These are phyloP conservation scores for Papiliotrema terrestris DNA, from an alignment of 1,284 basidiomycete species.

Conservation along the genomic window DNA sequence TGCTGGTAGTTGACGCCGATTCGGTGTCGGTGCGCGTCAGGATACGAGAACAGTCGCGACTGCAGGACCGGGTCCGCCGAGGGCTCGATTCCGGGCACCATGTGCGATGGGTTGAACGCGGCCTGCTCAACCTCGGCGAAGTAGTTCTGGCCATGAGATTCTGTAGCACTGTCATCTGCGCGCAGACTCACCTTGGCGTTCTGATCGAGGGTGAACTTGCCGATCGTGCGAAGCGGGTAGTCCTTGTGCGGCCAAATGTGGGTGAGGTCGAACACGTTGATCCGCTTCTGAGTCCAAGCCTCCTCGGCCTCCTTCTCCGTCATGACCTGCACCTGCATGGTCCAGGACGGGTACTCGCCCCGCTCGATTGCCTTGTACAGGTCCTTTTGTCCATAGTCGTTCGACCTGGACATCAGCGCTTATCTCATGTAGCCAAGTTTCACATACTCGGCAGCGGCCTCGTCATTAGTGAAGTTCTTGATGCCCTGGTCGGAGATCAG, in stretches of 20 bases:
- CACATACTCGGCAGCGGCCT: conserved; percentile 41
- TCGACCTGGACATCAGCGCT: conserved; percentile 53
- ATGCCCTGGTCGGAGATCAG: conserved; percentile 69
- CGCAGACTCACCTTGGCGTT: conserved; percentile 53
- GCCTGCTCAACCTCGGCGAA: conserved; percentile 74
- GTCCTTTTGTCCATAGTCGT: conserved; percentile 72
- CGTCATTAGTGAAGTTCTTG: conserved; percentile 56
- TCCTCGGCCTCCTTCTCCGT: conserved; percentile 83
- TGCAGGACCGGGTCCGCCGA: conserved; percentile 87
- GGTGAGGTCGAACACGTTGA: conserved; percentile 71
- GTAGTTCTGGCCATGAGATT: conserved; percentile 33
- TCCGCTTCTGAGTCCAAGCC: conserved; percentile 57
- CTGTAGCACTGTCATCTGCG: not conserved
- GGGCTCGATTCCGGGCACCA: conserved; percentile 81
- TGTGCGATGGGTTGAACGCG: conserved; percentile 63
- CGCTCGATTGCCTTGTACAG: conserved; percentile 70
- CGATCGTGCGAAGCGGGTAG: conserved; percentile 80
- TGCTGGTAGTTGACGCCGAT: conserved; percentile 70
- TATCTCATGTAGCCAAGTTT: too few relatives aligned
- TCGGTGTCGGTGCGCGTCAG: conserved; percentile 83
- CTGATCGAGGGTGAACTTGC: conserved; percentile 81
- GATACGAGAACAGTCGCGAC: conserved; percentile 89
- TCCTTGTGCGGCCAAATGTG: conserved; percentile 83
- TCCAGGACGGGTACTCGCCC: conserved; percentile 54
- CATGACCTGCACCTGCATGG: conserved; percentile 67